phyloP scores from a whole-genome alignment of 805 yeast species.

The Martiniozyma abietophila region DNA sequence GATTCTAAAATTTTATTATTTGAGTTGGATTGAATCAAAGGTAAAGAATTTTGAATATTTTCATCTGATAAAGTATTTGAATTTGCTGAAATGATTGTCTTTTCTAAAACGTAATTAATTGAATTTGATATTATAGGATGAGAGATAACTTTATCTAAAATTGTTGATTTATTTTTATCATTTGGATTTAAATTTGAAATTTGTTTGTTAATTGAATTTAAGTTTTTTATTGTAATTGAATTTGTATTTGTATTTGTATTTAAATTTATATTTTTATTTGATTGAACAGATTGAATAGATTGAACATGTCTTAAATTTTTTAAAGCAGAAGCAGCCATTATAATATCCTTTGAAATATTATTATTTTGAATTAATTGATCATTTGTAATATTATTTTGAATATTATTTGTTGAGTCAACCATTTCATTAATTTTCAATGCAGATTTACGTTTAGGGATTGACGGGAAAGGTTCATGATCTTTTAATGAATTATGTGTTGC shows the following conservation, averaged over 20 bases:
- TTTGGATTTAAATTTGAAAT: too few species aligned
- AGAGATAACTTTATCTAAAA: slow-evolving; percentile 29
- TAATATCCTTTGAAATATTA: slow-evolving; percentile 6
- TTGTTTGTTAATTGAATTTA: too few species aligned
- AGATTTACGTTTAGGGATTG: too few species aligned
- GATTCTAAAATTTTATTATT: neutral
- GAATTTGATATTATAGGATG: slow-evolving; percentile 30
- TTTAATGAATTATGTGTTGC: too few species aligned
- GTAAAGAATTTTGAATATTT: too few species aligned
- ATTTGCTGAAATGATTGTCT: slow-evolving; percentile 24
- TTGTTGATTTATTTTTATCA: slow-evolving; percentile 12
- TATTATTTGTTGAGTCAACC: slow-evolving; percentile 1
- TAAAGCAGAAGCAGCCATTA: slow-evolving; percentile 25
- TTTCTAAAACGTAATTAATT: slow-evolving; percentile 29
- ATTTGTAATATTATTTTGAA: neutral
- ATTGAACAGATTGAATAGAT: slow-evolving; percentile 1
- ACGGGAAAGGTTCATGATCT: too few species aligned
- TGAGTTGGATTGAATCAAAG: too few species aligned
- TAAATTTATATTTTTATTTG: neutral
- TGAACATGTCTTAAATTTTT: slow-evolving; percentile 19
- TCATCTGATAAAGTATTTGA: slow-evolving; percentile 13
- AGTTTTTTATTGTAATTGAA: too few species aligned
- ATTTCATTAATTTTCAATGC: slow-evolving; percentile 9
- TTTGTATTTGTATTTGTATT: too few species aligned
- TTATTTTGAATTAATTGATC: neutral